Conservation (phyloP, 2,329 filamentous ascomycete genomes). For the Diaporthe amygdali region DNA sequence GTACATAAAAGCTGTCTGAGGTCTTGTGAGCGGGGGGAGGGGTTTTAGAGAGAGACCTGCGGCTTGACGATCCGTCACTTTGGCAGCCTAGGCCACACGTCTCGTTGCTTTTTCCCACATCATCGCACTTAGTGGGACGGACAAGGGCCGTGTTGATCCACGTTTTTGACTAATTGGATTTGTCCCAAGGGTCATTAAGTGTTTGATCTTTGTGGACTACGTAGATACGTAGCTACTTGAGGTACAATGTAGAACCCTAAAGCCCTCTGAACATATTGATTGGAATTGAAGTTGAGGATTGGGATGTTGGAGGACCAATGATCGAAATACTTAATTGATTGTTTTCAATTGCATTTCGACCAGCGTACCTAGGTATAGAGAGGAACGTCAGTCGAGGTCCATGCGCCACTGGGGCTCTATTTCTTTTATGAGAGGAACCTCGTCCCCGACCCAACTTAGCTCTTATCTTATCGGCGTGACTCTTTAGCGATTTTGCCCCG, state of each 20-base stretch:
- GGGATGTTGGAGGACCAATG: too few relatives aligned
- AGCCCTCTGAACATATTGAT: too few relatives aligned
- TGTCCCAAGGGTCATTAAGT: not conserved
- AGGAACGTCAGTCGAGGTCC: not conserved
- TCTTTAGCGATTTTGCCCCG: constrained; percentile 13
- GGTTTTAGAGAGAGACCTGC: not conserved
- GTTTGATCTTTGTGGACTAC: too few relatives aligned
- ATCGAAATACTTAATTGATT: too few relatives aligned
- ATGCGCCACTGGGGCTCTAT: not conserved
- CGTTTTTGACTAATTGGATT: not conserved
- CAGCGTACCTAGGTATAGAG: not conserved
- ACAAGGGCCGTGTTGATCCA: not conserved
- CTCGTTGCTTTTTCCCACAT: not conserved
- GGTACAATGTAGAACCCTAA: too few relatives aligned
- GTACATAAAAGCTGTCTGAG: constrained; percentile 3
- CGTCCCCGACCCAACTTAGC: constrained; percentile 13
- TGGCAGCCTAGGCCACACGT: constrained; percentile 6
- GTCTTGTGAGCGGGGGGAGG: constrained; percentile 11
- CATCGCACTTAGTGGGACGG: constrained; percentile 1
- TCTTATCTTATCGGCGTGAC: constrained; percentile 24
- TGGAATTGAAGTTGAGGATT: too few relatives aligned
- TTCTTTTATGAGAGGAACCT: not conserved
- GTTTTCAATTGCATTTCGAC: too few relatives aligned
- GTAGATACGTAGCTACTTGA: too few relatives aligned
- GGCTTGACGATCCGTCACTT: not conserved